phyloP scores from a whole-genome alignment of 164 flowering plant genomes.

The Vitis amurensis region DNA sequence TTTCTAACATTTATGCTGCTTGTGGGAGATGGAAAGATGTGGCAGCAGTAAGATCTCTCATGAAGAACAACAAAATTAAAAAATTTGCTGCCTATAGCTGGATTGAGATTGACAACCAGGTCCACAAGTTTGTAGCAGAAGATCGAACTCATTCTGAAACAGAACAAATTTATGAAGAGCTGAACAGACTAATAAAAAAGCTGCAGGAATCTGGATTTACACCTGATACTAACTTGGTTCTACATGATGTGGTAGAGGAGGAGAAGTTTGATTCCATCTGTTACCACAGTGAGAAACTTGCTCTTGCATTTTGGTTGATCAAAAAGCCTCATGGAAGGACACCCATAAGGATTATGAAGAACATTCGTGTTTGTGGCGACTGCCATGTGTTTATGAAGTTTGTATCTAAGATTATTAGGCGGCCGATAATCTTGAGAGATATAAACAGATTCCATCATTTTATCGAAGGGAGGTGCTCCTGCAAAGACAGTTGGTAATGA shows the following conservation, averaged over 20 bases:
- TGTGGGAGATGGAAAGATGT: conserved; percentile 52
- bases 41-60: conserved; percentile 46
- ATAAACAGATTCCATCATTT: conserved; percentile 44
- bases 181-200: conserved; percentile 29
- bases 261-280: conserved; percentile 45
- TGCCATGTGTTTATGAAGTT: conserved; percentile 62
- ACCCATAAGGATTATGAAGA: conserved; percentile 57
- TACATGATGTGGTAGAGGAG: conserved; percentile 51
- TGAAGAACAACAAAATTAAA: conserved; percentile 45
- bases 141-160: conserved; percentile 52
- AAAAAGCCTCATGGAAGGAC: conserved; percentile 31
- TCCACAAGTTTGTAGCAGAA: conserved; percentile 51
- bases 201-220: conserved; percentile 38
- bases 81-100: conserved; percentile 61
- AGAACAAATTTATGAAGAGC: conserved; percentile 34
- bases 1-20: conserved; percentile 65
- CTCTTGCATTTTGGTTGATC: conserved; percentile 51
- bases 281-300: conserved; percentile 64
- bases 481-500: conserved; percentile 55
- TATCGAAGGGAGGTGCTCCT: conserved; percentile 48
- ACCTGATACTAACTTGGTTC: conserved; percentile 35
- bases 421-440: conserved; percentile 49
- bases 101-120: conserved; percentile 42
- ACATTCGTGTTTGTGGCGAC: conserved; percentile 58
- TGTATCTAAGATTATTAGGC: conserved; percentile 33